A percentile compares a stretch with the other conserved stretches of the same genome.
Conservation (phyloP, 106 monocot genomes). For the Acorus calamus region DNA sequence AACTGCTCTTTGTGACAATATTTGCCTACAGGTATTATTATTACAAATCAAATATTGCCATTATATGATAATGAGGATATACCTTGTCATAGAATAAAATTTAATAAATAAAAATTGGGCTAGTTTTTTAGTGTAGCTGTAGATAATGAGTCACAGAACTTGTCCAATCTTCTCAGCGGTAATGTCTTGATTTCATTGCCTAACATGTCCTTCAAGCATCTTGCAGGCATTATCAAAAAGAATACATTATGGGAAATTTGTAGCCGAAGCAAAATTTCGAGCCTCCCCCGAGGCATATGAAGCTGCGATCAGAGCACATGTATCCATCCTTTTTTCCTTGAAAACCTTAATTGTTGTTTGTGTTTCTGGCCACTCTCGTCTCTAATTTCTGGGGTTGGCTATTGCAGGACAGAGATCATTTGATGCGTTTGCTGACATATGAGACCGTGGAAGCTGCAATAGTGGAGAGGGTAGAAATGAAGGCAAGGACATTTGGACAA, state of each 20-base stretch:
- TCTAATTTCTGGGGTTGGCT: neutral
- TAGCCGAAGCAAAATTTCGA: constrained; percentile 85
- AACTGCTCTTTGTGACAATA: constrained; percentile 77
- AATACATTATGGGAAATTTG: constrained; percentile 95
- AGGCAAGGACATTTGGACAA: constrained; percentile 62
- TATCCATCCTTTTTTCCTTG: constrained; percentile 7
- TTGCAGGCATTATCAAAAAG: constrained; percentile 76
- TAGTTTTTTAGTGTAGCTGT: no score
- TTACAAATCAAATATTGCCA: no score
- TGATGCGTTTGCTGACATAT: constrained; percentile 72
- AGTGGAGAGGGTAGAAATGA: constrained; percentile 51
- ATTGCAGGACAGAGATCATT: constrained; percentile 50
- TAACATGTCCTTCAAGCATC: no score
- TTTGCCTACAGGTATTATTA: constrained; percentile 55
- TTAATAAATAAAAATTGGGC: no score
- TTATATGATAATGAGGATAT: no score
- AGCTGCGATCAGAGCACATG: constrained; percentile 77
- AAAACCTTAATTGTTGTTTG: no score
- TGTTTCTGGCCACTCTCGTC: no score
- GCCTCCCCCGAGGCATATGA: constrained; percentile 56
- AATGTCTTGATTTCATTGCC: no score
- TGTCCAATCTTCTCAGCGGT: no score
- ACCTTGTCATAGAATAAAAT: no score
- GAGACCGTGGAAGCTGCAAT: constrained; percentile 58
- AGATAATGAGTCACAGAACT: no score